Conservation (phyloP, 768 basidiomycete species). For the Hygrocybe coccinea region DNA sequence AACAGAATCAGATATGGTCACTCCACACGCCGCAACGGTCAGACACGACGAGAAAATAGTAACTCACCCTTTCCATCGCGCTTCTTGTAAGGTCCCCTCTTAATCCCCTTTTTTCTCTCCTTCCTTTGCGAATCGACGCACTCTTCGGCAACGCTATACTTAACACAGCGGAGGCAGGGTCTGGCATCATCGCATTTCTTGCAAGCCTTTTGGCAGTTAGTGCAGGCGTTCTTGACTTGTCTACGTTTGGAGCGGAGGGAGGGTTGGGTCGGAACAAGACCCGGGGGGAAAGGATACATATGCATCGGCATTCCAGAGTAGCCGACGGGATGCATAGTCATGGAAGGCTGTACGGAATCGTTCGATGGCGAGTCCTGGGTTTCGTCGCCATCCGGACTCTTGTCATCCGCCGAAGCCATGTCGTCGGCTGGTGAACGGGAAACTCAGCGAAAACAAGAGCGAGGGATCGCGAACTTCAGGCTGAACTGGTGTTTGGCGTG, state of each 20-base stretch:
- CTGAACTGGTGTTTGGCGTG: neutral
- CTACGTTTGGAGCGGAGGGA: constrained; percentile 68
- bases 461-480: neutral
- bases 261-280: constrained; percentile 41
- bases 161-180: constrained; percentile 89
- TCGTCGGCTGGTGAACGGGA: constrained; percentile 5
- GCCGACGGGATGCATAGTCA: constrained; percentile 44
- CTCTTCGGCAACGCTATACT: constrained; percentile 81
- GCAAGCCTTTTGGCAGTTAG: constrained; percentile 86
- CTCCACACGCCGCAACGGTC: constrained; percentile 25
- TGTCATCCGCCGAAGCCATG: constrained; percentile 33
- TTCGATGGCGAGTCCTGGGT: constrained; percentile 31
- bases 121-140: constrained; percentile 90
- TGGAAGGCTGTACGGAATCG: constrained; percentile 30
- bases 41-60: constrained; percentile 30
- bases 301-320: constrained; percentile 57
- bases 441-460: too few relatives aligned
- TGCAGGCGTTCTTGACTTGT: constrained; percentile 90
- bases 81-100: constrained; percentile 91
- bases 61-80: constrained; percentile 82
- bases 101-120: constrained; percentile 84
- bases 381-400: constrained; percentile 30
- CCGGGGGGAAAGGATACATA: constrained; percentile 63
- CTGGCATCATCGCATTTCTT: constrained; percentile 90
- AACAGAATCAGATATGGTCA: constrained; percentile 39